Evolutionary conservation across 257 asterid genomes (phyloP), one percentile per base, ranked within the genome.

Genomic region (Solanum commersonii): DNA sequence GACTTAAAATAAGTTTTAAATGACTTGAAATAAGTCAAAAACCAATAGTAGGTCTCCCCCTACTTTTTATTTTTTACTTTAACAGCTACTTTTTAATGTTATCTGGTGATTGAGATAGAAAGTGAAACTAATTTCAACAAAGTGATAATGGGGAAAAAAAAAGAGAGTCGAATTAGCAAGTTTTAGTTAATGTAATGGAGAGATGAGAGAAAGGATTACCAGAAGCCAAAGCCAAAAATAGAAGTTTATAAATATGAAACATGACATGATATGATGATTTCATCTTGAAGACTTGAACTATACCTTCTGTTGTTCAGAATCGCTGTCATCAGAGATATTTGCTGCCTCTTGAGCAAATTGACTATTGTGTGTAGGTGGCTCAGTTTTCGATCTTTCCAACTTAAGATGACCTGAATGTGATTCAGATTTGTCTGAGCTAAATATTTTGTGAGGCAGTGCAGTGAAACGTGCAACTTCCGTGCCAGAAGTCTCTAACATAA

Each of bases 241-340:
- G 6, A 77, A n/a, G 34, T 22, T 68, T 5, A 65, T 56, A 89
- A 76, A 27, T 83, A 59, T 37, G 31, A 82, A 37, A 25, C 27
- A 72, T 65, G 71, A 73, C 8, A 31, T 22, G 27, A 20, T 68
- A 44, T 27, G 83, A 46, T 16, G 73, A 65, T 25, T 16, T 38
- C 77, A 60, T 72, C 87, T 83, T 68, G 37, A 29, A 68, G 38
- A 14, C 22, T 29, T 42, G 60, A 20, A 38, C 42, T 31, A 68
- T 91, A 97, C 99, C 98, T 95, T 97, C 93, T 96, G 93, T 84
- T 94, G 98, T 72, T 88, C 95, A 73, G 98, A 78, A 88, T 95
- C 89, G 56, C 91, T 92, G 88, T 93, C 93, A 90, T 96, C 98
- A 90, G 92, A 96, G 87, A 95, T 91, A 89, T 95, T 96, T 3